These are phyloP conservation scores for Clarireedia monteithiana DNA, from an alignment of 2,329 filamentous ascomycete genomes.

Conservation along the genomic window DNA sequence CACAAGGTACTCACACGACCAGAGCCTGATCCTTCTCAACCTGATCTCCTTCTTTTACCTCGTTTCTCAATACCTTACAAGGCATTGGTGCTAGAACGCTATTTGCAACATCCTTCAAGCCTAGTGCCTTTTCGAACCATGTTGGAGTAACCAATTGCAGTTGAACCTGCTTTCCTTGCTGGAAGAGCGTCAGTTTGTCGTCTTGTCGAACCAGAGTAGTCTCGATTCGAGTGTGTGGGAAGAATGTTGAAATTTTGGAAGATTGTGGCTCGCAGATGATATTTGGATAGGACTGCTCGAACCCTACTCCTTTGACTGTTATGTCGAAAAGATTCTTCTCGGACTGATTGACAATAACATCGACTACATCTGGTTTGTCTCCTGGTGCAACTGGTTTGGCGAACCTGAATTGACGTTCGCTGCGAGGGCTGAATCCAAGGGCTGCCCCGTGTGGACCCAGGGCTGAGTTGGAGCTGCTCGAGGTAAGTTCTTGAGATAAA, in stretches of 20 bases:
- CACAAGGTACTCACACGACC: constrained; percentile 57
- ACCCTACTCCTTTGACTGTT: constrained; percentile 40
- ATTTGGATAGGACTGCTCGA: constrained; percentile 29
- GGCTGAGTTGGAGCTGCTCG: constrained; percentile 19
- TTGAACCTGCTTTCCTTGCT: constrained; percentile 52
- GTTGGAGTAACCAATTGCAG: constrained; percentile 52
- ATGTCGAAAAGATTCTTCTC: constrained; percentile 32
- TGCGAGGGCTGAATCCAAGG: constrained; percentile 41
- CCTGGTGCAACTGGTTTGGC: constrained; percentile 4
- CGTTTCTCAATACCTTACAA: constrained; percentile 88
- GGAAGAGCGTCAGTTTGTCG: constrained; percentile 69
- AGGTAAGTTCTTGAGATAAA: constrained; percentile 41
- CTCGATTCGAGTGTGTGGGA: constrained; percentile 69
- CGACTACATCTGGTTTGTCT: constrained; percentile 11
- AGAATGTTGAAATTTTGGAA: constrained; percentile 60
- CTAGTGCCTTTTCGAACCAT: constrained; percentile 85
- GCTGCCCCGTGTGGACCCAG: constrained; percentile 36
- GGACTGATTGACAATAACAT: constrained; percentile 26
- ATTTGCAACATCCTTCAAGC: constrained; percentile 70
- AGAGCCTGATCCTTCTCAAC: constrained; percentile 83
- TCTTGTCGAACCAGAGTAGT: constrained; percentile 65
- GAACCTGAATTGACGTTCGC: constrained; percentile 24
- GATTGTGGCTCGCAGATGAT: constrained; percentile 42
- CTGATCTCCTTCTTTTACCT: constrained; percentile 71
- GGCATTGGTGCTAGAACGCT: constrained; percentile 93